Evolutionary conservation across 768 basidiomycete species (phyloP), one percentile per base, ranked within the genome.

Genomic region (Lactarius deliciosus): DNA sequence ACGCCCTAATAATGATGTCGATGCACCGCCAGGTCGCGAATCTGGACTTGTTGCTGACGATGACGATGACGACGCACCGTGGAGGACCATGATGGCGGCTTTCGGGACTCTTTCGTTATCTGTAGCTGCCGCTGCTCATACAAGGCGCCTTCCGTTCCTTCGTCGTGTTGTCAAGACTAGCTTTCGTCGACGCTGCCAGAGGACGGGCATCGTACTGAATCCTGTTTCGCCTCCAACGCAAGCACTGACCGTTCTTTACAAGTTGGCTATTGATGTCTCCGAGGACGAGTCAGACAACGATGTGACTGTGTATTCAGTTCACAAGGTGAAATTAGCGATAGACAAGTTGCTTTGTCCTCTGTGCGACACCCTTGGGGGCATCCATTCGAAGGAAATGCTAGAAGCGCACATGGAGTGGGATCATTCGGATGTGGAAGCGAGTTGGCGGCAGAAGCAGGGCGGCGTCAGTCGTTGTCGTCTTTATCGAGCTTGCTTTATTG

Each of bases 111-210:
- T 63, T 45, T 63, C 54, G 16, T 64, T 68, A 28, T 69, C 61
- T 22, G 57, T 59, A 30, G 38, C 47, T 53, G 38, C 55, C 13
- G 38, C 61, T 25, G 40, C 68, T 34, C 63, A 61, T 47, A 63
- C 63, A 45, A 16, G 34, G 4, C 77, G 76, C 60, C 78, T 88
- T 6, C 88, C 88, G 0, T 90, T 89, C 72, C 76, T 87, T 25
- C 76, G 73, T 32, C 82, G 85, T 13, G 85, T 83, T 69, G 70
- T 90, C 20, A 77, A 79, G 16, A 70, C 58, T 3, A 83, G 84
- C 1, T 89, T 89, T 71, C 66, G 63, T n/a, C 45, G 66, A 22
- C 77, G 77, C 25, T 89, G 86, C 71, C 68, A 62, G 34, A 66
- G 61, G 43, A 70, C 76, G 16, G 75, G 77, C 11, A 71, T 87